Conservation (phyloP, 768 basidiomycete species). For the Pisolithus sp. region DNA sequence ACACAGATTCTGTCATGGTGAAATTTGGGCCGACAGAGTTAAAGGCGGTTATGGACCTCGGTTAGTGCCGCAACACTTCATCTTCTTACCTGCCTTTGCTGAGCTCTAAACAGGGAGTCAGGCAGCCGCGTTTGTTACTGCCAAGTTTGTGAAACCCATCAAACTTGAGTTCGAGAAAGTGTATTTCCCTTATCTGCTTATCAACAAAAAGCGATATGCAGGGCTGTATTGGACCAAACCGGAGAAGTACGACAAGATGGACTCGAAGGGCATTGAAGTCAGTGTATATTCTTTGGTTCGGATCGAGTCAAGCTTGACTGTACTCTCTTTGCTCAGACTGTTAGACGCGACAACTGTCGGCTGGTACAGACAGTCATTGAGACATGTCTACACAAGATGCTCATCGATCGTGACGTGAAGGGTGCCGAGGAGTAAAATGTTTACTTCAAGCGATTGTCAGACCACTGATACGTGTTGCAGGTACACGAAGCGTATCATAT, state of each 20-base stretch:
- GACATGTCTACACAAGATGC: constrained; percentile 95
- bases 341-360: constrained; percentile 97
- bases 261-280: constrained; percentile 98
- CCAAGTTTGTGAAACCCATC: constrained; percentile 90
- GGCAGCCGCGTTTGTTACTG: constrained; percentile 87
- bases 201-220: constrained; percentile 98
- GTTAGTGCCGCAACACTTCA: constrained; percentile 35
- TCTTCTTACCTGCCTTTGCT: not conserved
- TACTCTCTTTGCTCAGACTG: constrained; percentile 54
- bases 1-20: constrained; percentile 99
- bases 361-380: constrained; percentile 97
- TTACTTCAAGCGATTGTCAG: constrained; percentile 2
- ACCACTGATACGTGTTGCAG: constrained; percentile 35
- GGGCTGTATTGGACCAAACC: constrained; percentile 95
- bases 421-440: constrained; percentile 76
- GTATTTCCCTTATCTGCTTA: constrained; percentile 95
- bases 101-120: constrained; percentile 59
- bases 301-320: not conserved
- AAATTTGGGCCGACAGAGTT: constrained; percentile 90
- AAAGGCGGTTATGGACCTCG: constrained; percentile 81
- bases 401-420: constrained; percentile 91
- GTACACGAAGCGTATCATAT: constrained; percentile 89
- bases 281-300: constrained; percentile 12
- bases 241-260: constrained; percentile 99
- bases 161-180: constrained; percentile 99